Base-by-base conservation (phyloP, 441 rosid species). In the Erysimum cheiri region DNA sequence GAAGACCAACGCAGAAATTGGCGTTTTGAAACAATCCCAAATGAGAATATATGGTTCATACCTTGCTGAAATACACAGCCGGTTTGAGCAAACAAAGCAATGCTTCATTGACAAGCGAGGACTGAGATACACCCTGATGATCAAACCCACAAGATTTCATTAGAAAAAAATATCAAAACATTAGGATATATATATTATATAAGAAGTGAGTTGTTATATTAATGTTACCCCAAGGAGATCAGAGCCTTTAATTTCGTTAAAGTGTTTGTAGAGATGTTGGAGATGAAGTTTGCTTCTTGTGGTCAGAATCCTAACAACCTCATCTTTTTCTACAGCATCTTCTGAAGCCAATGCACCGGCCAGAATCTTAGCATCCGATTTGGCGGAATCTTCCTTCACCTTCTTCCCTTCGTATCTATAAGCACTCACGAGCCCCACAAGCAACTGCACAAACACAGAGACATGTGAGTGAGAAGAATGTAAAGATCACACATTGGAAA, bases 391-490 rank as follows among this genome's bases (percentile, higher is more conserved):
- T 2, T 83, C 88, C 52, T 85, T 86, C 10, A 87, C 78, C 55
- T 62, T 82, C 0, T 75, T 40, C 11, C 99, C 98, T 80, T 92
- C 96, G 35, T 90, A 94, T 73, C 98, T 83, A 43, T 90, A 94
- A 37, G 99, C 97, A 72, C 98, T 86, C 67, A 90, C 96, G 8
- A 92, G 89, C 24, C 87, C 97, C 55, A 92, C 90, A 81, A 94
- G 81, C 28, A 94, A 83, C 98, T 92, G 83, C 40, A 68, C 69
- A 64, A 7, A 15, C n/a, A 54, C 17, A 36, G 5, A 37, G 32
- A 47, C 17, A 43, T 19, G 6, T 60, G 10, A 43, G 4, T 60
- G 24, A 60, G 58, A 52, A 53, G 49, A 37, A 56, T 35, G 17
- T 37, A 36, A 32, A 29, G 26, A 14, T 15, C 13, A 0, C 5